Percentiles rank a stretch among this genome's conserved stretches.
Conservation (phyloP, 164 flowering plant species). For the Taxillus chinensis region DNA sequence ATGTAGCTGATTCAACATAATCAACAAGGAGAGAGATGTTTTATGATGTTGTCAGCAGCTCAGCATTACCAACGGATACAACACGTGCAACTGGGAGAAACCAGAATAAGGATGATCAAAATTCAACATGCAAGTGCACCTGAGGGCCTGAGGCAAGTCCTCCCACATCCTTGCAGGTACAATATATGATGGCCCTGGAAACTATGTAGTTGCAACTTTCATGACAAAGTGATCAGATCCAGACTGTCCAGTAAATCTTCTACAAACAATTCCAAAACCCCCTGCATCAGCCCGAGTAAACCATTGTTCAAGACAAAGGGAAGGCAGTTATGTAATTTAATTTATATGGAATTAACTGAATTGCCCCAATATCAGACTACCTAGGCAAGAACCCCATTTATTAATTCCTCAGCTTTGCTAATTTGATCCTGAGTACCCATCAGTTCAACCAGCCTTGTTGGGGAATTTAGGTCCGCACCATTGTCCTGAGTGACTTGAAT, state of each 20-base stretch:
- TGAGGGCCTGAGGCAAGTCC: too few species aligned
- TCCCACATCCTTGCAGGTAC: too few species aligned
- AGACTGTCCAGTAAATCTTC: conserved; percentile 45
- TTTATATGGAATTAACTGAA: too few species aligned
- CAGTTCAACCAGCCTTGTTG: conserved; percentile 71
- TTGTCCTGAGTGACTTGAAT: conserved; percentile 93
- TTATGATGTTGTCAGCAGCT: too few species aligned
- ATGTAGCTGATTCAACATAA: too few species aligned
- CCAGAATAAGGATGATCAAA: too few species aligned
- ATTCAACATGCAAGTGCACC: too few species aligned
- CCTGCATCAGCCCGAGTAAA: conserved; percentile 67
- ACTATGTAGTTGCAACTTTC: conserved; percentile 72
- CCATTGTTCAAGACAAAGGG: neutral
- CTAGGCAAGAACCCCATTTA: conserved; percentile 79
- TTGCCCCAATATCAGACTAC: conserved; percentile 20
- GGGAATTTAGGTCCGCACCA: conserved; percentile 79
- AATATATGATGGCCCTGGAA: neutral
- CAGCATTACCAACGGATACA: too few species aligned
- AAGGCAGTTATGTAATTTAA: neutral
- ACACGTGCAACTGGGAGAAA: too few species aligned
- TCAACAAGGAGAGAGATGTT: too few species aligned
- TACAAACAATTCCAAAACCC: conserved; percentile 51
- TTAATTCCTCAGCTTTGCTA: conserved; percentile 77
- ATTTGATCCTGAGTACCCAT: conserved; percentile 81
- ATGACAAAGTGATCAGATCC: conserved; percentile 53